Percentiles rank a stretch among this genome's conserved stretches.
These are phyloP conservation scores for Irpex sp. DNA, from an alignment of 1,284 basidiomycete species.

Conservation along the genomic window DNA sequence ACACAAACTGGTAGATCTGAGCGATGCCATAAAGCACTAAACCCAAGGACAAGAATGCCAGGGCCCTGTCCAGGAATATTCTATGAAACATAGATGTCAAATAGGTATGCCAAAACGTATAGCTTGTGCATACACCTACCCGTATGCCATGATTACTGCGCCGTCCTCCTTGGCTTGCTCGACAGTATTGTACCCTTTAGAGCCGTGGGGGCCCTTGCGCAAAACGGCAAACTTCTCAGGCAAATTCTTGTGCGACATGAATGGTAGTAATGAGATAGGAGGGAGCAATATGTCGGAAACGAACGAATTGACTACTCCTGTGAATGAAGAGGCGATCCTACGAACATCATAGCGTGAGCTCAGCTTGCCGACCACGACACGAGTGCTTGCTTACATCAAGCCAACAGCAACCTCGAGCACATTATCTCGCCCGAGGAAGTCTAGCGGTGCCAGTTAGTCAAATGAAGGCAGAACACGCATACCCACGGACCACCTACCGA, in stretches of 20 bases:
- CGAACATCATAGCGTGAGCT: neutral
- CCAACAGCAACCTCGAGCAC: conserved; percentile 15
- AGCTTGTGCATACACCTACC: neutral
- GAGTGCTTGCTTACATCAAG: conserved; percentile 8
- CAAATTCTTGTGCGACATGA: conserved; percentile 14
- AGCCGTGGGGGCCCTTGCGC: conserved; percentile 7
- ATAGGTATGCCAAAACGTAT: neutral
- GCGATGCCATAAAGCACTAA: conserved; percentile 12
- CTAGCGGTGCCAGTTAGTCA: neutral
- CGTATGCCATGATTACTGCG: conserved; percentile 14
- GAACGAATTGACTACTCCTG: conserved; percentile 12
- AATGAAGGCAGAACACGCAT: neutral
- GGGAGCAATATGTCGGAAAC: conserved; percentile 12
- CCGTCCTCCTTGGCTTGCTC: conserved; percentile 14
- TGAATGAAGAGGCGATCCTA: conserved; percentile 14
- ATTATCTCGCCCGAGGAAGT: conserved; percentile 15
- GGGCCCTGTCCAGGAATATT: conserved; percentile 12
- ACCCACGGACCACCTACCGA: conserved; percentile 4
- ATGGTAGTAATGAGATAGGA: conserved; percentile 13
- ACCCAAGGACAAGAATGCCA: conserved; percentile 11
- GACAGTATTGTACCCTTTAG: conserved; percentile 12
- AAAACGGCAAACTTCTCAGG: conserved; percentile 13
- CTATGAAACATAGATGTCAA: neutral
- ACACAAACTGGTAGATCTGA: conserved; percentile 10
- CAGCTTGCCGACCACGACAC: neutral